Percentiles rank a stretch among this genome's conserved stretches.
Conservation (phyloP, 2,329 filamentous ascomycete genomes). For the Trichoderma pleuroti region DNA sequence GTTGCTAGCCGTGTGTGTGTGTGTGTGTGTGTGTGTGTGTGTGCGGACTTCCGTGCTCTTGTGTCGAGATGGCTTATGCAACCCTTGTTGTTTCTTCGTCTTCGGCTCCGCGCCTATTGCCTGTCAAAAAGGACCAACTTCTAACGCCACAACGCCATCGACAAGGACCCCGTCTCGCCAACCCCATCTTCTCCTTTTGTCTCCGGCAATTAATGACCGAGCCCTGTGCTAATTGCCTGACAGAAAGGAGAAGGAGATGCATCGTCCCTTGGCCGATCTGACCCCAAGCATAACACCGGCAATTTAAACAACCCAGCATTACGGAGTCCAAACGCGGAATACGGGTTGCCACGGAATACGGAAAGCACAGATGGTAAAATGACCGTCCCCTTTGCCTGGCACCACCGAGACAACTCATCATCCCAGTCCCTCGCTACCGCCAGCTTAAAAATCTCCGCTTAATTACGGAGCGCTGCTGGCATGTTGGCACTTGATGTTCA, state of each 20-base stretch:
- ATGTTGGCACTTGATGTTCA: not conserved
- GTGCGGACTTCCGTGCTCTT: not conserved
- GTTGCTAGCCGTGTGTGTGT: too few relatives aligned
- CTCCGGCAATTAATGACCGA: not conserved
- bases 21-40: too few relatives aligned
- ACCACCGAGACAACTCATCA: not conserved
- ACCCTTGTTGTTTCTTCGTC: not conserved
- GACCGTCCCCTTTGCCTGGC: slow-evolving; percentile 1
- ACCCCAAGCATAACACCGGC: not conserved
- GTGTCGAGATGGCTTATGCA: not conserved
- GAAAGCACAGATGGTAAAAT: not conserved
- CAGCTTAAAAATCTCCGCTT: slow-evolving; percentile 6
- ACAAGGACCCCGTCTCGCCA: not conserved
- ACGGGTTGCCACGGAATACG: not conserved
- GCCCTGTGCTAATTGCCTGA: slow-evolving; percentile 5
- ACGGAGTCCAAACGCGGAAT: not conserved
- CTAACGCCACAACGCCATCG: slow-evolving; percentile 3
- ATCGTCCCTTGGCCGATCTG: not conserved
- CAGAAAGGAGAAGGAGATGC: slow-evolving; percentile 9
- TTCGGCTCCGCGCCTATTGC: not conserved
- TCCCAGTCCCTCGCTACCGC: slow-evolving; percentile 10
- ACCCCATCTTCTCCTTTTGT: not conserved
- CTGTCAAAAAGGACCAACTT: not conserved
- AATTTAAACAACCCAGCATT: slow-evolving; percentile 1
- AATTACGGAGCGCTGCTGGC: not conserved